Evolutionary conservation across 352 stramenopile species (phyloP).

Genomic region (Phytophthora cactorum): DNA sequence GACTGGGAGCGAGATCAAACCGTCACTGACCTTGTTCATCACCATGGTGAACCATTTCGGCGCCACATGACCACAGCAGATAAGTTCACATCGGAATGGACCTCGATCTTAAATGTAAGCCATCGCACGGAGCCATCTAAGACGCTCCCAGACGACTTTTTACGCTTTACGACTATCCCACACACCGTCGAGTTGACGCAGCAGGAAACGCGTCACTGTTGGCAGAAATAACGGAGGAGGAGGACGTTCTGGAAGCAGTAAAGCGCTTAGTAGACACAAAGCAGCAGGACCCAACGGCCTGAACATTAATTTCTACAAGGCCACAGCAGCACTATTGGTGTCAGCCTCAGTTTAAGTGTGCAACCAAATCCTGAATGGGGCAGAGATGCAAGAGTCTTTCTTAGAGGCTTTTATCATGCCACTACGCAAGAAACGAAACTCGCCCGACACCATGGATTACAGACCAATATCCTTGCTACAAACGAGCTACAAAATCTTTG

Average conservation of each 20-base stretch:
- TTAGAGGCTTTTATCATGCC: slow-evolving; percentile 1
- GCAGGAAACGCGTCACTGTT: too few species aligned
- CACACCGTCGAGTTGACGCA: too few species aligned
- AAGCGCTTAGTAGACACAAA: too few species aligned
- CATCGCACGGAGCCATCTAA: background rate
- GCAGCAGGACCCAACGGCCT: too few species aligned
- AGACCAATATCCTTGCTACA: background rate
- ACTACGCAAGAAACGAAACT: background rate
- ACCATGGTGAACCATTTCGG: background rate
- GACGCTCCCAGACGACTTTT: too few species aligned
- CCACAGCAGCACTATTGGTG: background rate
- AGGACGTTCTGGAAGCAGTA: too few species aligned
- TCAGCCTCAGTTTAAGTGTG: too few species aligned
- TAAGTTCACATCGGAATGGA: background rate
- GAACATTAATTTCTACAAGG: too few species aligned
- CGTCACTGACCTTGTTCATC: background rate
- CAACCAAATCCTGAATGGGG: background rate
- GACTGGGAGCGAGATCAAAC: background rate
- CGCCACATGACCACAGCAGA: background rate
- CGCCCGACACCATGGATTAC: background rate
- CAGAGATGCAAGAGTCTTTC: background rate
- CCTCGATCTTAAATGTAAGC: background rate
- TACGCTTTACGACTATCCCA: too few species aligned
- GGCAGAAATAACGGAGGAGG: too few species aligned
- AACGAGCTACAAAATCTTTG: slow-evolving; percentile 3